Evolutionary conservation across 1,284 basidiomycete species (phyloP), one percentile per base, ranked within the genome.

Genomic region (Porogramme epimiltina): DNA sequence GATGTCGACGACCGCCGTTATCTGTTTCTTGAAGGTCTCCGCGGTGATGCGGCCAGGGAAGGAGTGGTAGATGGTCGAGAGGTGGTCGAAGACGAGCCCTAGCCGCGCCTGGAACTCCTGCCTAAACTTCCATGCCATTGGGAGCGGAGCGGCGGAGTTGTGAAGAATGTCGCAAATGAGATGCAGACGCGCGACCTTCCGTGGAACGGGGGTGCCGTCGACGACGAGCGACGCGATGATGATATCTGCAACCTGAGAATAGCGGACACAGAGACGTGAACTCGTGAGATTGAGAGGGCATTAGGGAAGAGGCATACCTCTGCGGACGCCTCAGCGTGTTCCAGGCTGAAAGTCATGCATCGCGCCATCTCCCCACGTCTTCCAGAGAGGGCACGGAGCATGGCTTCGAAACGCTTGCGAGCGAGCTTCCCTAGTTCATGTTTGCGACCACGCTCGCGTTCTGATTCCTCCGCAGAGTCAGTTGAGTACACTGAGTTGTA

Each of bases 131-230:
- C 95, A 98, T 16, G 93, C 93, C 69, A 89, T 91, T 2, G 91
- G 88, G 9, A 95, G 79, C 3, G 92, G 76, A 4, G 88, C 89
- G 34, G 93, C 95, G 2, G 93, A 94, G 68, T 99, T 99, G 74
- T 98, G 95, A 24, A 99, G 79, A 56, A 99, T 97, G 66, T 99
- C 97, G 63, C 95, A 98, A 48, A 99, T 91, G 42, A 98, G 82
- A 72, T 98, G 89, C 23, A 99, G 82, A 8, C 97, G 86, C 5
- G 97, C 93, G 43, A 99, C 83, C 69, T 99, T 99, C 58, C 95
- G 86, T 33, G 97, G 95, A 11, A 99, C 89, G 0, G 97, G 89
- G 0, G 97, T 99, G 16, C 82, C 77, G 52, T 94, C 91, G 13
- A 96, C 85, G 24, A 90, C 76, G 4, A 97, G 74, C 3, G 94